phyloP scores from a whole-genome alignment of 257 asterid species.

The Solanum verrucosum region DNA sequence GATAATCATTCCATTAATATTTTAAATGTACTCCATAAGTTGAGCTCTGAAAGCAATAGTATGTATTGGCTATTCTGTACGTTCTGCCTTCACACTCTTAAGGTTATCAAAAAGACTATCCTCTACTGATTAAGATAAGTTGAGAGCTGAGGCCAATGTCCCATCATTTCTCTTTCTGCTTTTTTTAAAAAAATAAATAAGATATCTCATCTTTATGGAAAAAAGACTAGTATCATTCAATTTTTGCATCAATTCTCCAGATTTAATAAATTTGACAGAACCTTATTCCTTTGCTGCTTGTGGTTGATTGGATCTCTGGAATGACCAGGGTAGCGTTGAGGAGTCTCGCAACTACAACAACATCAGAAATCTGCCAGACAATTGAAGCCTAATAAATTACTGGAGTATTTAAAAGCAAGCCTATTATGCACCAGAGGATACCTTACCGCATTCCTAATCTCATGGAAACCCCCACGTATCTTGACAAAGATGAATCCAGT shows the following conservation, averaged over 20 bases:
- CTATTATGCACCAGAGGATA: neutral
- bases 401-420: neutral
- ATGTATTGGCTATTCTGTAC: neutral
- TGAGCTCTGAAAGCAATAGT: neutral
- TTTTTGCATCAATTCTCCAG: neutral
- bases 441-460: constrained; percentile 89
- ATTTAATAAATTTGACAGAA: constrained; percentile 4
- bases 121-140: neutral
- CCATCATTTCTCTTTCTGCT: neutral
- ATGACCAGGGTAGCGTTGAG: constrained; percentile 88
- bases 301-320: constrained; percentile 95
- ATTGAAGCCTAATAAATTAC: neutral
- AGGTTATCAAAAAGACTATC: neutral
- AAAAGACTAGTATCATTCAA: neutral
- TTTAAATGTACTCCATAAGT: neutral
- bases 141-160: neutral
- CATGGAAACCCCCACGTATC: constrained; percentile 94
- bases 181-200: neutral
- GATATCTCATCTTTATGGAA: neutral
- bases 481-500: constrained; percentile 72
- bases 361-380: constrained; percentile 68
- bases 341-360: constrained; percentile 81
- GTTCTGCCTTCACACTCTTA: neutral
- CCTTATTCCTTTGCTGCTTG: constrained; percentile 98
- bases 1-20: neutral